phyloP scores from a whole-genome alignment of 192 early-diverging fungal species.

The Backusella circina region DNA sequence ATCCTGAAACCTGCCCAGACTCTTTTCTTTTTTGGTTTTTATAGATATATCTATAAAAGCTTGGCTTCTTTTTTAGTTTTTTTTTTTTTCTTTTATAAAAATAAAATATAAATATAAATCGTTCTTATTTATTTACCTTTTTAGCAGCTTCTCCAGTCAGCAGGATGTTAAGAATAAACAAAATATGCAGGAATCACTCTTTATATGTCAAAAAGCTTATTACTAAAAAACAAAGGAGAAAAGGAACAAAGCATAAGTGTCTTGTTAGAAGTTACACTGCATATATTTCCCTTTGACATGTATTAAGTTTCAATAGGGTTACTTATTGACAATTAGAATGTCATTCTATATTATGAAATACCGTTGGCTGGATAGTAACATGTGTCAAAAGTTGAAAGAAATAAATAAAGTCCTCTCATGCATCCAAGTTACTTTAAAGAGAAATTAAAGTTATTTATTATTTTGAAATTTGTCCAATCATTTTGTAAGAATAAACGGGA shows the following conservation, averaged over 20 bases:
- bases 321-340: neutral
- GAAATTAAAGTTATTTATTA: neutral
- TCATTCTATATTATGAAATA: neutral
- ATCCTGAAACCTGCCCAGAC: neutral
- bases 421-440: neutral
- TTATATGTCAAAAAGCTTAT: neutral
- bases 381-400: neutral
- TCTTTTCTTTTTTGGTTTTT: neutral
- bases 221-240: neutral
- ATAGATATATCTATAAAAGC: neutral
- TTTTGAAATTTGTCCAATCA: neutral
- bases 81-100: too few species aligned
- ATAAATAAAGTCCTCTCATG: neutral
- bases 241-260: neutral
- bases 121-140: neutral
- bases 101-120: too few species aligned
- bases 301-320: neutral
- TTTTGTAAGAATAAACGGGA: neutral
- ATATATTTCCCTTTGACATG: neutral
- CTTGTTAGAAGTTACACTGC: neutral
- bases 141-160: neutral
- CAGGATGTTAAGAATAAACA: neutral
- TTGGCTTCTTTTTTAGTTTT: too few species aligned
- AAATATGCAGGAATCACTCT: neutral
- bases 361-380: conserved; percentile 2